Percentiles rank a stretch among this genome's conserved stretches.
phyloP scores from a whole-genome alignment of 768 basidiomycete genomes.

The Tricholoma terreum region DNA sequence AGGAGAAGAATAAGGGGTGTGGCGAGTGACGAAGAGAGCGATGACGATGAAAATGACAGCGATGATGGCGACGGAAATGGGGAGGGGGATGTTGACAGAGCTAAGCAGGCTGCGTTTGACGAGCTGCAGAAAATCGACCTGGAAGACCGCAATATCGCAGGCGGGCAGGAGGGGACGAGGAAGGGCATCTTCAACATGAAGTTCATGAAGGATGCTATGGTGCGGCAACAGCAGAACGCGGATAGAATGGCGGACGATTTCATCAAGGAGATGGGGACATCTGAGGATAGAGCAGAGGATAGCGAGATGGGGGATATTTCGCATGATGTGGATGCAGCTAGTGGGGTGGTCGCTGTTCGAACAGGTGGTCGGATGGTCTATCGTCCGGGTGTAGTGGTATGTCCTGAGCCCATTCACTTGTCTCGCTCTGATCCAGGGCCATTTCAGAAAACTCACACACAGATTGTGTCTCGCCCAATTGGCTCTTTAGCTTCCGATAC shows the following conservation, averaged over 20 bases:
- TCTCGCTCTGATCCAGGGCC: not conserved
- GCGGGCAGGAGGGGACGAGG: slow-evolving; percentile 35
- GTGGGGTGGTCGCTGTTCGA: slow-evolving; percentile 48
- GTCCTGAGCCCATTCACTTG: slow-evolving; percentile 9
- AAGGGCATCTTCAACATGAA: slow-evolving; percentile 93
- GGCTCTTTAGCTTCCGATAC: slow-evolving; percentile 47
- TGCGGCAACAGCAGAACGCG: slow-evolving; percentile 54
- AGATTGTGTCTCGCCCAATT: slow-evolving; percentile 16
- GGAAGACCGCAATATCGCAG: slow-evolving; percentile 28
- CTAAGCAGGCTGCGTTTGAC: slow-evolving; percentile 72
- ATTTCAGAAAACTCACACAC: slow-evolving; percentile 16
- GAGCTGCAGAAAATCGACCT: slow-evolving; percentile 58
- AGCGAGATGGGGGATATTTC: slow-evolving; percentile 25
- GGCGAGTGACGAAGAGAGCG: slow-evolving; percentile 52
- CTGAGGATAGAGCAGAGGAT: slow-evolving; percentile 22
- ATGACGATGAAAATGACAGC: slow-evolving; percentile 33
- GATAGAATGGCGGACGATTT: slow-evolving; percentile 72
- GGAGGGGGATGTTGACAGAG: slow-evolving; percentile 38
- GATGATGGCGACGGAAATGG: slow-evolving; percentile 48
- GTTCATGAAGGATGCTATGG: slow-evolving; percentile 94
- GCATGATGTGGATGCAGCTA: slow-evolving; percentile 23
- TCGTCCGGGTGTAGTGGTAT: slow-evolving; percentile 47
- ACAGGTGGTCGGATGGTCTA: slow-evolving; percentile 65
- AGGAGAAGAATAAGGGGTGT: slow-evolving; percentile 72
- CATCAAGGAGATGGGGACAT: slow-evolving; percentile 58